Evolutionary conservation across 768 basidiomycete genomes (phyloP).

Genomic region (Serendipita vermifera): DNA sequence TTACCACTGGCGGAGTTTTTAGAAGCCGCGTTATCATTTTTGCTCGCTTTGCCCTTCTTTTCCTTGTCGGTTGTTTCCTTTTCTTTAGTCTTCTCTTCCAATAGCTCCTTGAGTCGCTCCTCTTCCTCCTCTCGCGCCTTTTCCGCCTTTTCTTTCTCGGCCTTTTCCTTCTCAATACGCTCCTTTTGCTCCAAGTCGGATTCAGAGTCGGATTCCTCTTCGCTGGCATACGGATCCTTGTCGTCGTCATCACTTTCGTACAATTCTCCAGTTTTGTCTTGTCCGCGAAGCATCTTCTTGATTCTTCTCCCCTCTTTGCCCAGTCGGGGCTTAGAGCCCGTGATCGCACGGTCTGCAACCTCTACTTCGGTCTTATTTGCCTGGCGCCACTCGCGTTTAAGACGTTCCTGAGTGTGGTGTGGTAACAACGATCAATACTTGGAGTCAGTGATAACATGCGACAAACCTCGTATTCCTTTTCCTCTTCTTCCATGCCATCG

Average conservation of each 20-base stretch:
- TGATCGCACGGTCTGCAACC: background rate
- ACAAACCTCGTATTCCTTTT: conserved; percentile 6
- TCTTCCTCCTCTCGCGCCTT: conserved; percentile 41
- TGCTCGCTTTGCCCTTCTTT: background rate
- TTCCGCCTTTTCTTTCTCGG: conserved; percentile 31
- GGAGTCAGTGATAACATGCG: no score
- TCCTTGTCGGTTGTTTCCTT: background rate
- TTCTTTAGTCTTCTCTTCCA: conserved; percentile 50
- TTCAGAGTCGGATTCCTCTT: conserved; percentile 7
- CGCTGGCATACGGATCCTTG: conserved; percentile 2
- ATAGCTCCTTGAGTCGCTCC: conserved; percentile 49
- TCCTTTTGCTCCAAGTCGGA: conserved; percentile 28
- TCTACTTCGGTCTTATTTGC: conserved; percentile 46
- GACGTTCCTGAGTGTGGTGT: conserved; percentile 43
- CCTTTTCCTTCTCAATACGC: conserved; percentile 42
- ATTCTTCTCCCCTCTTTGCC: background rate
- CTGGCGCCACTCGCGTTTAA: conserved; percentile 67
- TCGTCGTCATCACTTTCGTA: background rate
- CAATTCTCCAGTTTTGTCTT: background rate
- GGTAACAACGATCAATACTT: background rate
- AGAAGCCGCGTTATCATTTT: background rate
- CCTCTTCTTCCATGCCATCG: conserved; percentile 13
- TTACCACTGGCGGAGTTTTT: no score
- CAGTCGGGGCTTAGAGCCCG: background rate
- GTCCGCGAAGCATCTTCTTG: background rate